Evolutionary conservation across 1,139 yeast genomes (phyloP).

Genomic region (Saccharomyces hybrid): DNA sequence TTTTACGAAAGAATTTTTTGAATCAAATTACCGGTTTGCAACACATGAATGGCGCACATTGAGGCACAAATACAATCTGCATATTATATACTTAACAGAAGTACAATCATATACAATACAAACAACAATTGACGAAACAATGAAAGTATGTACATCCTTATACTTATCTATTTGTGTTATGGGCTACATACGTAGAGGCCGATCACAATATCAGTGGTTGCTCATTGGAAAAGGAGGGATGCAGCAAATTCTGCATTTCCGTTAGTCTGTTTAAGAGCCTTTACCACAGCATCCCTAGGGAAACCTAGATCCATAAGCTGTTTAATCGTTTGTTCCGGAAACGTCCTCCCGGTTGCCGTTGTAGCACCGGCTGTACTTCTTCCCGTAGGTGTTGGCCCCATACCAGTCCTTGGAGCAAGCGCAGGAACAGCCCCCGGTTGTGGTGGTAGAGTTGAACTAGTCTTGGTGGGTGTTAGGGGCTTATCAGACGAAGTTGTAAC

Average conservation of each 20-base stretch:
- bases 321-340: conserved; percentile 43
- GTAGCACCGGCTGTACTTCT: conserved; percentile 7
- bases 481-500: conserved; percentile 1
- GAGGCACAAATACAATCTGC: not conserved
- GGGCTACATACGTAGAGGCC: not conserved
- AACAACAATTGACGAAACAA: not conserved
- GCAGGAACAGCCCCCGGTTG: conserved; percentile 13
- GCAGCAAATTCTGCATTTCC: conserved; percentile 89
- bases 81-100: not conserved
- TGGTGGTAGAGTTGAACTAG: not conserved
- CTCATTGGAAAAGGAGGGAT: conserved; percentile 47
- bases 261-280: conserved; percentile 56
- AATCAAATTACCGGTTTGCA: not conserved
- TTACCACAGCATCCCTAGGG: conserved; percentile 50
- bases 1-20: conserved; percentile 40
- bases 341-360: conserved; percentile 13
- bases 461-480: not conserved
- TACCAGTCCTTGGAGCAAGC: conserved; percentile 15
- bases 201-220: not conserved
- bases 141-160: not conserved
- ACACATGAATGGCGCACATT: not conserved
- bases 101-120: not conserved
- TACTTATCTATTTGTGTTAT: not conserved
- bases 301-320: conserved; percentile 68
- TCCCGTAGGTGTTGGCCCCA: conserved; percentile 18